A percentile compares a stretch with the other conserved stretches of the same genome.
These are phyloP conservation scores for Hirsutella minnesotensis DNA, from an alignment of 2,329 filamentous ascomycete genomes.

Conservation along the genomic window DNA sequence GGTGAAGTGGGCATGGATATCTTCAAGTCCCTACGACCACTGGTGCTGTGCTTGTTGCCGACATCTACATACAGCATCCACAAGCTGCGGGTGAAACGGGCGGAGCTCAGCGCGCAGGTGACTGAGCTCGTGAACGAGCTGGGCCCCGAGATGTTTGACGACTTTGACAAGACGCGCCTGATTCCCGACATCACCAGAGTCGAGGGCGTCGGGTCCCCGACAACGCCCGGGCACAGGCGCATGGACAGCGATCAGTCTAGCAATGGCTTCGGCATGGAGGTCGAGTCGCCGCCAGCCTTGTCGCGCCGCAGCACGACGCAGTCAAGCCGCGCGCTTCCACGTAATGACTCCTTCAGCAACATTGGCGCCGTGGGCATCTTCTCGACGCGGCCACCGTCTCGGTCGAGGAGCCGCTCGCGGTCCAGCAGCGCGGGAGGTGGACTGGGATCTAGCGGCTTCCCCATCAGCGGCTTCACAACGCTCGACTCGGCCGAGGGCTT, in stretches of 20 bases:
- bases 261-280: slow-evolving; percentile 17
- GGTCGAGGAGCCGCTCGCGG: slow-evolving; percentile 58
- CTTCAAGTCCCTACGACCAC: slow-evolving; percentile 80
- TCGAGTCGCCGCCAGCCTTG: slow-evolving; percentile 26
- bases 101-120: slow-evolving; percentile 66
- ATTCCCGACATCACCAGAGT: slow-evolving; percentile 41
- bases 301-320: slow-evolving; percentile 38
- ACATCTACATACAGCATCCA: slow-evolving; percentile 74
- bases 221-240: slow-evolving; percentile 16
- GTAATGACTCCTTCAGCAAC: slow-evolving; percentile 90
- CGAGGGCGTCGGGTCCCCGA: slow-evolving; percentile 17
- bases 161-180: slow-evolving; percentile 72
- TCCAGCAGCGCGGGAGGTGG: slow-evolving; percentile 57
- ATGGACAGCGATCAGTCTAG: slow-evolving; percentile 39
- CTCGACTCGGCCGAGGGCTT: slow-evolving; percentile 59
- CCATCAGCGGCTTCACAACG: slow-evolving; percentile 57
- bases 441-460: slow-evolving; percentile 49
- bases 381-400: slow-evolving; percentile 73
- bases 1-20: slow-evolving; percentile 99
- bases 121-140: slow-evolving; percentile 90
- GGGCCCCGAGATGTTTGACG: slow-evolving; percentile 92
- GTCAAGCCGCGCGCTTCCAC: slow-evolving; percentile 49
- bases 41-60: slow-evolving; percentile 76
- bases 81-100: slow-evolving; percentile 61
- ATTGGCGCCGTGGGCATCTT: slow-evolving; percentile 83